These are phyloP conservation scores for Suhomyces yuchorum DNA, from an alignment of 1,139 yeast species.

Conservation along the genomic window DNA sequence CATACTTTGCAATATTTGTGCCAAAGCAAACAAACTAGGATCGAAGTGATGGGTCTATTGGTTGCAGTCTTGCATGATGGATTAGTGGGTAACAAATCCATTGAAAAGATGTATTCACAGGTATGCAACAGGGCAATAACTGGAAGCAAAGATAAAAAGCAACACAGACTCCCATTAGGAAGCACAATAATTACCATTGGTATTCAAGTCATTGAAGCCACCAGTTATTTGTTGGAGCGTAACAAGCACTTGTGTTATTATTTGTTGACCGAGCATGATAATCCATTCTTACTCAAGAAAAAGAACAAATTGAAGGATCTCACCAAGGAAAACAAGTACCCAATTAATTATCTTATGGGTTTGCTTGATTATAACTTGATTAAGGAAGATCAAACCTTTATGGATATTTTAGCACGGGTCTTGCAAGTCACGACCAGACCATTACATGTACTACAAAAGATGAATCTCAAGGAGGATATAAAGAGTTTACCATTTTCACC, in stretches of 20 bases:
- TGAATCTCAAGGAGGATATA: conserved; percentile 16
- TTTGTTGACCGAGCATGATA: conserved; percentile 81
- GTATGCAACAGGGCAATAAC: conserved; percentile 40
- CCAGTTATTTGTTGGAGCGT: conserved; percentile 70
- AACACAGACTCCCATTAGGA: conserved; percentile 53
- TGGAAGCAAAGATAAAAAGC: conserved; percentile 15
- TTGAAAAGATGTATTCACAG: conserved; percentile 67
- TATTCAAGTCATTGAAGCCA: conserved; percentile 74
- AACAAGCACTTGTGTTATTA: conserved; percentile 73
- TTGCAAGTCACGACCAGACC: conserved; percentile 80
- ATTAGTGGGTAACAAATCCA: conserved; percentile 55
- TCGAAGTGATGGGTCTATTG: conserved; percentile 72
- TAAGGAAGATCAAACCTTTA: conserved; percentile 69
- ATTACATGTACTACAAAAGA: conserved; percentile 51
- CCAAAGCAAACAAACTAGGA: conserved; percentile 74
- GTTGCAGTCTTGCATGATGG: conserved; percentile 78
- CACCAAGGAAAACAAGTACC: conserved; percentile 56
- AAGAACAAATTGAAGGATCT: conserved; percentile 42
- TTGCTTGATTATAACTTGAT: conserved; percentile 65
- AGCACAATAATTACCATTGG: conserved; percentile 73
- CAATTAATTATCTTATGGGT: conserved; percentile 67
- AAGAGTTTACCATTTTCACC: conserved; percentile 43
- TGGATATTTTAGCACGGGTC: conserved; percentile 76
- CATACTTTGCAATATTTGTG: conserved; percentile 70
- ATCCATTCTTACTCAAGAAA: conserved; percentile 51